Evolutionary conservation across 2,329 filamentous ascomycete genomes (phyloP).

Genomic region (Macrophomina phaseolina): DNA sequence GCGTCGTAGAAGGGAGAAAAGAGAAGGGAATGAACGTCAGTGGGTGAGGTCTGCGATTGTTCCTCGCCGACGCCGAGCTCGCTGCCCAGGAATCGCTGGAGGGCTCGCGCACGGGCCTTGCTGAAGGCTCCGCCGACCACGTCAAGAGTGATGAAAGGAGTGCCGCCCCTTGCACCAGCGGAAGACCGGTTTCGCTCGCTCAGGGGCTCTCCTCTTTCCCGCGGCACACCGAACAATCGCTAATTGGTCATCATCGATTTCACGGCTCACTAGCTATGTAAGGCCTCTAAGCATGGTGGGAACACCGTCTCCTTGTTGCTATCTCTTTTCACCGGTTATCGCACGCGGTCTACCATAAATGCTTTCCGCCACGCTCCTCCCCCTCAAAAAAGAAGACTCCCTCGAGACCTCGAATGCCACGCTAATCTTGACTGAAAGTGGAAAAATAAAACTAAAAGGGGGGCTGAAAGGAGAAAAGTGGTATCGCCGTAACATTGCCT

Average conservation of each 20-base stretch:
- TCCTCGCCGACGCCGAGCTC: constrained; percentile 22
- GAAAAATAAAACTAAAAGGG: constrained; percentile 2
- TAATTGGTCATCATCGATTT: constrained; percentile 11
- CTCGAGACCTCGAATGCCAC: constrained; percentile 11
- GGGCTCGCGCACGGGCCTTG: constrained; percentile 6
- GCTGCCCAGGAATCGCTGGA: constrained; percentile 11
- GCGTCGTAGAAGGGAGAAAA: neutral
- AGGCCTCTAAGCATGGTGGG: neutral
- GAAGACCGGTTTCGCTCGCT: neutral
- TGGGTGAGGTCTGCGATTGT: constrained; percentile 1
- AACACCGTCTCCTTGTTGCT: neutral
- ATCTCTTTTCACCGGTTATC: constrained; percentile 3
- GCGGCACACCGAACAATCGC: neutral
- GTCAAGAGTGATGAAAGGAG: constrained; percentile 7
- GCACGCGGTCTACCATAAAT: constrained; percentile 1
- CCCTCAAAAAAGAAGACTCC: neutral
- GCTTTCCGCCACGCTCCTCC: neutral
- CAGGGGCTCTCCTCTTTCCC: constrained; percentile 12
- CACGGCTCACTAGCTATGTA: neutral
- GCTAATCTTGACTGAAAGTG: constrained; percentile 4
- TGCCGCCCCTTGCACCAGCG: neutral
- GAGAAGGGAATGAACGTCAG: constrained; percentile 7
- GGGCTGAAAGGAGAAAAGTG: neutral
- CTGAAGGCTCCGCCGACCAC: constrained; percentile 20
- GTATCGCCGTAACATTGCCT: constrained; percentile 21